Percentiles rank a stretch among this genome's conserved stretches.
Evolutionary conservation across 2,329 filamentous ascomycete genomes (phyloP).

Genomic region (Bisporella sp.): DNA sequence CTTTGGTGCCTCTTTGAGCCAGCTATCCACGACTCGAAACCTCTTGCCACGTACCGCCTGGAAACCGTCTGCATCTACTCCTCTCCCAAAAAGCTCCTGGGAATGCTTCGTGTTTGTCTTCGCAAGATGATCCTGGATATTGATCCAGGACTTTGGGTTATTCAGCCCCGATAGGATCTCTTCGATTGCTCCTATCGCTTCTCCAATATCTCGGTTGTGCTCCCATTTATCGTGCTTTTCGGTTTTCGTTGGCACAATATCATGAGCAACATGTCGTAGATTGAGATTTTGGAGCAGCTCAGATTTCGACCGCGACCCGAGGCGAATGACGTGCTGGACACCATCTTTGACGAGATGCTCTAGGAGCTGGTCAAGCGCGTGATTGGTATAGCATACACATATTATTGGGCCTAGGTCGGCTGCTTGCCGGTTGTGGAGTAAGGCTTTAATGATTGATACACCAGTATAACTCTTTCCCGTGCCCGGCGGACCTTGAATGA

Average conservation of each 20-base stretch:
- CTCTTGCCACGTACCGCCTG: slow-evolving; percentile 14
- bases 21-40: slow-evolving; percentile 16
- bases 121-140: slow-evolving; percentile 14
- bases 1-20: slow-evolving; percentile 16
- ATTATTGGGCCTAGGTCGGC: too few species aligned
- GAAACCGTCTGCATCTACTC: slow-evolving; percentile 15
- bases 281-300: slow-evolving; percentile 16
- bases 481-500: slow-evolving; percentile 65
- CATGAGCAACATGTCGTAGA: slow-evolving; percentile 11
- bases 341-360: slow-evolving; percentile 21
- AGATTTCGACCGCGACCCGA: slow-evolving; percentile 20
- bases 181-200: slow-evolving; percentile 13
- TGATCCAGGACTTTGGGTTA: slow-evolving; percentile 16
- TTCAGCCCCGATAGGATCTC: slow-evolving; percentile 14
- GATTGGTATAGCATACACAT: slow-evolving; percentile 33
- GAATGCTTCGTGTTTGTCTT: slow-evolving; percentile 11
- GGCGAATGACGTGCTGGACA: slow-evolving; percentile 17
- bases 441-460: too few species aligned
- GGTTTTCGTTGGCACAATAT: slow-evolving; percentile 11
- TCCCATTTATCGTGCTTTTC: slow-evolving; percentile 18
- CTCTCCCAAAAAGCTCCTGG: slow-evolving; percentile 14
- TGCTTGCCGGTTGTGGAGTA: too few species aligned
- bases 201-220: slow-evolving; percentile 14
- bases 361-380: too few species aligned
- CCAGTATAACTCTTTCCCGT: slow-evolving; percentile 70